A percentile compares a stretch with the other conserved stretches of the same genome.
Conservation (phyloP, 2,329 filamentous ascomycete genomes). For the Lasiodiplodia theobromae region DNA sequence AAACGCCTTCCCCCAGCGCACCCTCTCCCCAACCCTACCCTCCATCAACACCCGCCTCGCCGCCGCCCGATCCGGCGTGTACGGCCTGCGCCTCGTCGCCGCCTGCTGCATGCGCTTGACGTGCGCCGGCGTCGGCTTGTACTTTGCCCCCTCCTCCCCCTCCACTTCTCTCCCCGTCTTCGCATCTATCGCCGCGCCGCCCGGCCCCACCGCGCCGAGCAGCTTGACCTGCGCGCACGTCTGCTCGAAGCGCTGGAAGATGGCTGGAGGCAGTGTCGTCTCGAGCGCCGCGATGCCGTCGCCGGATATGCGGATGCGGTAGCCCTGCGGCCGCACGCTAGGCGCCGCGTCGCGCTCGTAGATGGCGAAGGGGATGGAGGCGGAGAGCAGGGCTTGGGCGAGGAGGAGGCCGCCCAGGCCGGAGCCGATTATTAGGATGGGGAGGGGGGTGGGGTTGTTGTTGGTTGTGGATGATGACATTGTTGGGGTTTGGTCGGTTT, state of each 20-base stretch:
- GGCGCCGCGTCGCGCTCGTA: slow-evolving; percentile 54
- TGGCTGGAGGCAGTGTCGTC: not conserved
- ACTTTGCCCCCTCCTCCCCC: not conserved
- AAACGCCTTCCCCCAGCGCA: slow-evolving; percentile 8
- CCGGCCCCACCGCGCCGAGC: not conserved
- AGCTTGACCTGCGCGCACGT: slow-evolving; percentile 14
- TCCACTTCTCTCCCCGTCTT: not conserved
- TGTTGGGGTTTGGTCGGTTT: not conserved
- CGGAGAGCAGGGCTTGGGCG: slow-evolving; percentile 40
- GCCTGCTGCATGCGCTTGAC: not conserved
- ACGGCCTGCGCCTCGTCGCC: not conserved
- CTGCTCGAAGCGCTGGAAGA: not conserved
- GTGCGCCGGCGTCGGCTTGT: not conserved
- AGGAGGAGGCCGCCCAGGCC: slow-evolving; percentile 44
- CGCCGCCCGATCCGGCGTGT: slow-evolving; percentile 14
- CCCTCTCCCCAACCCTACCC: not conserved
- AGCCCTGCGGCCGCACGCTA: slow-evolving; percentile 68
- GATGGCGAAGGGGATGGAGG: slow-evolving; percentile 43
- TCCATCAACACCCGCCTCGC: slow-evolving; percentile 14
- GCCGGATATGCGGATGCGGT: slow-evolving; percentile 57
- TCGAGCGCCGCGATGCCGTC: slow-evolving; percentile 13
- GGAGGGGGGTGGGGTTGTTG: slow-evolving; percentile 30
- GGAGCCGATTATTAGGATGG: slow-evolving; percentile 50
- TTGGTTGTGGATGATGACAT: not conserved
- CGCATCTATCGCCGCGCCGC: not conserved